phyloP scores from a whole-genome alignment of 257 asterid species.

The Solanum pennellii region DNA sequence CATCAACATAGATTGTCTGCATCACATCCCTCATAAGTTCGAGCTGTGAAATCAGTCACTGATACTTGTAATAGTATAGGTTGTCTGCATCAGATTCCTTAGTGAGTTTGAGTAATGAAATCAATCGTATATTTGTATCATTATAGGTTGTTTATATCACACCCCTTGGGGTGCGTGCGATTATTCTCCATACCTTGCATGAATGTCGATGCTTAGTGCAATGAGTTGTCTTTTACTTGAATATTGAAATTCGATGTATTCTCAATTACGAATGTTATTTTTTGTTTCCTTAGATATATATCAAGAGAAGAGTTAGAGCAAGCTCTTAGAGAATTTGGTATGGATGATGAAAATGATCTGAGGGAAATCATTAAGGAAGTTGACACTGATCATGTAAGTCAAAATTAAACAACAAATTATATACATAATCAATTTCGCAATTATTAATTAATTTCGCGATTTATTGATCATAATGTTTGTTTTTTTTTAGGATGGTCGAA shows the following conservation, averaged over 20 bases:
- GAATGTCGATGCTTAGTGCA: neutral
- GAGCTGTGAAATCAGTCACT: neutral
- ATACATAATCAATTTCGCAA: neutral
- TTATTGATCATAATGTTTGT: neutral
- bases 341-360: conserved; percentile 57
- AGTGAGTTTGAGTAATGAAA: too few species aligned
- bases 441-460: neutral
- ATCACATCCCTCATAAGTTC: neutral
- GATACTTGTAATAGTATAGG: too few species aligned
- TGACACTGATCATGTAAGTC: conserved; percentile 53
- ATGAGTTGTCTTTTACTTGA: neutral
- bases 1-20: too few species aligned
- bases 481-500: conserved; percentile 55
- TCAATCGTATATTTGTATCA: too few species aligned
- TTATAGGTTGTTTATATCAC: too few species aligned
- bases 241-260: neutral
- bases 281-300: conserved; percentile 27
- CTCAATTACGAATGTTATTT: too few species aligned
- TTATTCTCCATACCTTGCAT: neutral
- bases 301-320: conserved; percentile 78
- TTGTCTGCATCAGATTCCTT: too few species aligned
- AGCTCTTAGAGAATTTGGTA: conserved; percentile 68
- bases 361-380: conserved; percentile 67
- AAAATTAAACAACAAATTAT: neutral
- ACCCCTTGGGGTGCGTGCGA: neutral